A percentile compares a stretch with the other conserved stretches of the same genome.
phyloP scores from a whole-genome alignment of 352 stramenopile species.

The Globisporangium paroecandrum region DNA sequence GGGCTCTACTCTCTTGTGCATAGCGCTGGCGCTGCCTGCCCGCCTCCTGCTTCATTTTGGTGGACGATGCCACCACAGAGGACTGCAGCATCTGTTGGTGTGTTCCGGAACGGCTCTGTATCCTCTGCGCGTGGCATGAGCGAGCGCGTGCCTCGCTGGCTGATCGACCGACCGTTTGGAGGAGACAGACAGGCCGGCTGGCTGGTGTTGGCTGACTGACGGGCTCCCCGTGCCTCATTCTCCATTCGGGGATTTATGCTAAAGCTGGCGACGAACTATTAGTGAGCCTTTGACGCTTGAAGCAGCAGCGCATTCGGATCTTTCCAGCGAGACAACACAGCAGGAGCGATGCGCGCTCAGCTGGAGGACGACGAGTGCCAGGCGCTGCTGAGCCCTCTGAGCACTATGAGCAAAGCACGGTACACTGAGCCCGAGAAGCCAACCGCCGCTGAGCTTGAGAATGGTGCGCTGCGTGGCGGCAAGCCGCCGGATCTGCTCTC shows the following conservation, averaged over 20 bases:
- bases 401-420: neutral
- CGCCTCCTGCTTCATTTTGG: neutral
- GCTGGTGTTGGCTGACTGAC: neutral
- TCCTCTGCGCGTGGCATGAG: neutral
- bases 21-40: neutral
- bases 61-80: constrained; percentile 2
- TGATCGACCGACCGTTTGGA: neutral
- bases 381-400: constrained; percentile 9
- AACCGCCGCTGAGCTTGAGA: constrained; percentile 9
- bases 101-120: neutral
- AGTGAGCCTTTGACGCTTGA: neutral
- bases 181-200: neutral
- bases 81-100: neutral
- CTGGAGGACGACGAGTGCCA: constrained; percentile 11
- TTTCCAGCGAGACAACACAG: neutral
- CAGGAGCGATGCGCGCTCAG: constrained; percentile 5
- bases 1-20: neutral
- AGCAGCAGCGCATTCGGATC: constrained; percentile 1
- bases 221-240: neutral
- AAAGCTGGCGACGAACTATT: neutral
- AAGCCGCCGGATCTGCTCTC: constrained; percentile 30
- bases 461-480: constrained; percentile 32
- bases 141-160: neutral
- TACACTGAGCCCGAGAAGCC: neutral
- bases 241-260: neutral